phyloP scores from a whole-genome alignment of 2,329 filamentous ascomycete genomes.

The Biscogniauxia marginata region DNA sequence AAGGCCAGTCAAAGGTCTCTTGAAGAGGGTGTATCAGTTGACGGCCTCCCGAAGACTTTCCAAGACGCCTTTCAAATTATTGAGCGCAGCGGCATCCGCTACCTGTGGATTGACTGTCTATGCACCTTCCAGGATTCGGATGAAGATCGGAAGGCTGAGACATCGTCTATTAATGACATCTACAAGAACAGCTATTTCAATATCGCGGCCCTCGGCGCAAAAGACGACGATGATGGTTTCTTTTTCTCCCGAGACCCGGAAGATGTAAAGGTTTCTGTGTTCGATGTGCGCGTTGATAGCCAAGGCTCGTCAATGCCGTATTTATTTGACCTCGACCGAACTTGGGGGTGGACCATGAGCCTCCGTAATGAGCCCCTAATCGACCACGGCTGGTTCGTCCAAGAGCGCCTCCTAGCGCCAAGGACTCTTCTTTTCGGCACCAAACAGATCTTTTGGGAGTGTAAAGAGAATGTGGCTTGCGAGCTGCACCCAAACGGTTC shows the following conservation, averaged over 20 bases:
- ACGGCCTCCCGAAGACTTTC: not conserved
- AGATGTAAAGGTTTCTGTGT: not conserved
- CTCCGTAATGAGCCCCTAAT: conserved; percentile 6
- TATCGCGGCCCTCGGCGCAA: conserved; percentile 1
- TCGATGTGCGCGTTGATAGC: not conserved
- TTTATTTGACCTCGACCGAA: not conserved
- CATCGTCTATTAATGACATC: not conserved
- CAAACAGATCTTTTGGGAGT: conserved; percentile 19
- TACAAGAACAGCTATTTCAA: not conserved
- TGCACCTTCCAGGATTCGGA: not conserved
- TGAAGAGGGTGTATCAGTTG: too few relatives aligned
- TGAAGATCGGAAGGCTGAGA: not conserved
- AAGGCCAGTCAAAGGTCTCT: too few relatives aligned
- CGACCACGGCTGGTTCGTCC: conserved; percentile 15
- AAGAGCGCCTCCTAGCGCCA: conserved; percentile 19
- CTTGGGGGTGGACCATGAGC: not conserved
- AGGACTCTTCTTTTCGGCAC: conserved; percentile 12
- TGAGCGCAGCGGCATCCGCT: not conserved
- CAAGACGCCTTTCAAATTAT: not conserved
- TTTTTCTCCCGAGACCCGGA: not conserved
- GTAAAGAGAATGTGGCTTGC: conserved; percentile 2
- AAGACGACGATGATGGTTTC: not conserved
- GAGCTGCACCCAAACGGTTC: conserved; percentile 1
- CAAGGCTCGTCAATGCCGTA: not conserved
- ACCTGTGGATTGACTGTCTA: not conserved